Conservation (phyloP, 1,284 basidiomycete genomes). For the Mixia osmundae region DNA sequence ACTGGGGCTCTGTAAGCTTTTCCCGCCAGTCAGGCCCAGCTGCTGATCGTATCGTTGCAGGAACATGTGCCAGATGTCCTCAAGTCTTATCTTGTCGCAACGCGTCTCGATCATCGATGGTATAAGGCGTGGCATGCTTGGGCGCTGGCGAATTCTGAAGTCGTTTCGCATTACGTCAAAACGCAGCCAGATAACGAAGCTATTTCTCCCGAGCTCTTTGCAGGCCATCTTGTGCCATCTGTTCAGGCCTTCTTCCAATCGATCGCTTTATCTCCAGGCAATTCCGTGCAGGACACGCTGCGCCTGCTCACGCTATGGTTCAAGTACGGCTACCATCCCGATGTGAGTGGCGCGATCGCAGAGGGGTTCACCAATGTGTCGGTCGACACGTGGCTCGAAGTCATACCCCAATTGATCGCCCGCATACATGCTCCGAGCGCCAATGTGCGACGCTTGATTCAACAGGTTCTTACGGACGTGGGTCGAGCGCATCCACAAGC, state of each 20-base stretch:
- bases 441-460: slow-evolving; percentile 73
- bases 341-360: slow-evolving; percentile 73
- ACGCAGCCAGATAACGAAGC: slow-evolving; percentile 33
- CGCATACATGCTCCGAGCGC: slow-evolving; percentile 83
- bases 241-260: slow-evolving; percentile 85
- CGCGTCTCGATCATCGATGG: slow-evolving; percentile 79
- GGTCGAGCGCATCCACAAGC: slow-evolving; percentile 95
- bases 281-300: slow-evolving; percentile 84
- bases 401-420: slow-evolving; percentile 96
- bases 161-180: slow-evolving; percentile 38
- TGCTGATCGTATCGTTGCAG: slow-evolving; percentile 23
- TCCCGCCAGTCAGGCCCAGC: slow-evolving; percentile 2
- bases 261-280: slow-evolving; percentile 68
- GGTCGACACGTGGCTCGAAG: slow-evolving; percentile 95
- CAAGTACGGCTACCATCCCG: slow-evolving; percentile 79
- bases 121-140: slow-evolving; percentile 99
- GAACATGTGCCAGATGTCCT: slow-evolving; percentile 58
- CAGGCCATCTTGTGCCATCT: slow-evolving; percentile 66
- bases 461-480: slow-evolving; percentile 70
- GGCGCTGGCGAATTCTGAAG: slow-evolving; percentile 91
- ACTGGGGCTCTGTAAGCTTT: slow-evolving; percentile 45
- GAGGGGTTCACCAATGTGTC: slow-evolving; percentile 73
- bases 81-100: slow-evolving; percentile 63
- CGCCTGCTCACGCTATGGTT: slow-evolving; percentile 93
- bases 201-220: slow-evolving; percentile 41